These are phyloP conservation scores for Barbarea vulgaris DNA, from an alignment of 345 rosid species.

Conservation along the genomic window DNA sequence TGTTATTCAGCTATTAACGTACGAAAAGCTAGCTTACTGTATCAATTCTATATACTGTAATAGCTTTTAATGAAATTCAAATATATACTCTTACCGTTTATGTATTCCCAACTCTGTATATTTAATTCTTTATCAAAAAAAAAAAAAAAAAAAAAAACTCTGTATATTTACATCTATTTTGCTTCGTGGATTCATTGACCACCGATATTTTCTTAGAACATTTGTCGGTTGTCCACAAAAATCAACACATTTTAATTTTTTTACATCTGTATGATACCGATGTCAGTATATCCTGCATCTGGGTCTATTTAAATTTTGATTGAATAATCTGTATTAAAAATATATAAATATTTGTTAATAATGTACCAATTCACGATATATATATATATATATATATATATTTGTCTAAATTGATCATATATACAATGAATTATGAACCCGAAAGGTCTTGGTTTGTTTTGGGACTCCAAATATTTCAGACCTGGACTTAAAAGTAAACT, in stretches of 20 bases:
- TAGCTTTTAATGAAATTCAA: too few species aligned
- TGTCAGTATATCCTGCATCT: neutral
- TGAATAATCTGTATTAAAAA: too few species aligned
- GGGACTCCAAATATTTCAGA: neutral
- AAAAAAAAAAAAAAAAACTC: too few species aligned
- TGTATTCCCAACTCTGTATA: too few species aligned
- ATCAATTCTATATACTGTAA: neutral
- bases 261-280: neutral
- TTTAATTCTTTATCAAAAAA: too few species aligned
- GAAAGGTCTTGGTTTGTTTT: neutral
- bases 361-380: neutral
- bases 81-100: neutral
- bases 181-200: neutral
- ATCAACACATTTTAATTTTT: neutral
- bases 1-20: neutral
- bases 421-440: too few species aligned
- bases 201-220: too few species aligned
- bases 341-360: too few species aligned
- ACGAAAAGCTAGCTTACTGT: constrained; percentile 2
- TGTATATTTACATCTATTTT: too few species aligned
- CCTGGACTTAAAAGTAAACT: neutral
- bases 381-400: too few species aligned
- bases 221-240: neutral
- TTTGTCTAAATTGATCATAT: neutral
- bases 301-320: too few species aligned